These are phyloP conservation scores for Penicillium roqueforti DNA, from an alignment of 495 filamentous ascomycete species.

Conservation along the genomic window DNA sequence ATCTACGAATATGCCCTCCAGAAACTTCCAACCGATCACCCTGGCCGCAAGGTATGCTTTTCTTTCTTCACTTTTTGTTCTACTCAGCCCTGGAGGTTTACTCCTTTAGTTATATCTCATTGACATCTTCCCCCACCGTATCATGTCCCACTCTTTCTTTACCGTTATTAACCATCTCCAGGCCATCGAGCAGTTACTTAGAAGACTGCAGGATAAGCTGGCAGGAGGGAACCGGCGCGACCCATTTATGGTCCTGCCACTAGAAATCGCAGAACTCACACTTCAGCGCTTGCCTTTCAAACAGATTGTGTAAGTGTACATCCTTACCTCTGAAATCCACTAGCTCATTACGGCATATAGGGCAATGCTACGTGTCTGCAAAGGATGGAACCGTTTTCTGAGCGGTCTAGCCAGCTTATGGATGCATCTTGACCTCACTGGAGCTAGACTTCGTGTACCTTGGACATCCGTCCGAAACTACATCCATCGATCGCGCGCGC, in stretches of 20 bases:
- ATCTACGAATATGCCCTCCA: constrained; percentile 59
- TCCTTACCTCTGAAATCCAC: not conserved
- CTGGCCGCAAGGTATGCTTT: constrained; percentile 42
- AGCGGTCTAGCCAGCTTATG: constrained; percentile 43
- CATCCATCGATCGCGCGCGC: constrained; percentile 39
- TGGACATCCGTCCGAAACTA: constrained; percentile 40
- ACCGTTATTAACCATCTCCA: not conserved
- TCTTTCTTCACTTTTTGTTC: not conserved
- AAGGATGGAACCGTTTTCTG: constrained; percentile 48
- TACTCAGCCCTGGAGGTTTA: not conserved
- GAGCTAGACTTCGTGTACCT: constrained; percentile 36
- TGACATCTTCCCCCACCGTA: not conserved
- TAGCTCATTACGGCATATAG: constrained; percentile 20
- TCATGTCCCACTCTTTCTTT: not conserved
- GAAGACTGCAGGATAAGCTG: constrained; percentile 45
- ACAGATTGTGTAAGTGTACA: constrained; percentile 44
- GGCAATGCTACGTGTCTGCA: constrained; percentile 49
- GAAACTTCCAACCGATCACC: constrained; percentile 40
- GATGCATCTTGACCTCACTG: constrained; percentile 49
- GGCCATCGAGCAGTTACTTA: constrained; percentile 31
- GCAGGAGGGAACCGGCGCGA: constrained; percentile 38
- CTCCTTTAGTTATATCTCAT: not conserved
- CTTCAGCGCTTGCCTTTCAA: constrained; percentile 45
- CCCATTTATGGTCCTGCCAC: constrained; percentile 44
- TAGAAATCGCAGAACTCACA: constrained; percentile 46